Conservation (phyloP, 768 basidiomycete species). For the Leccinum incarnatum region DNA sequence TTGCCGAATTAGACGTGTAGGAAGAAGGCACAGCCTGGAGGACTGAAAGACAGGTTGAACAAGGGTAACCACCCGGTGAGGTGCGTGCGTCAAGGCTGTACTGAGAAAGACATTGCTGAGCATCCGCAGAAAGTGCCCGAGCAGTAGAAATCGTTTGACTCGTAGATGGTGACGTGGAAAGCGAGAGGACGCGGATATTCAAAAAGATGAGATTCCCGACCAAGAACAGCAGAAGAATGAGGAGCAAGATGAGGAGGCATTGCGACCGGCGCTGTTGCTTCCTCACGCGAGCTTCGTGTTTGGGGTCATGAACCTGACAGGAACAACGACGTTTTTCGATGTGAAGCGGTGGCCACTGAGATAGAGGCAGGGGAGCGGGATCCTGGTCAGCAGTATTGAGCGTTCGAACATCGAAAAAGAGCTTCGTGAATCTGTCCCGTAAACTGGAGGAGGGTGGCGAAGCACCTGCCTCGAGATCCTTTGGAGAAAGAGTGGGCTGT, state of each 20-base stretch:
- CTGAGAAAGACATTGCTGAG: conserved; percentile 45
- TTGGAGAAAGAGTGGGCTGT: not conserved
- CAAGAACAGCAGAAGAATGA: conserved; percentile 42
- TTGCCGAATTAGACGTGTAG: conserved; percentile 27
- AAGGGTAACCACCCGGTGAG: conserved; percentile 44
- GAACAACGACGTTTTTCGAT: conserved; percentile 34
- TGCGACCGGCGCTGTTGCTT: conserved; percentile 31
- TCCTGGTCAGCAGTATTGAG: conserved; percentile 25
- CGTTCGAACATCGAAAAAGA: conserved; percentile 37
- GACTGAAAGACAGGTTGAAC: conserved; percentile 42
- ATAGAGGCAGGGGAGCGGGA: conserved; percentile 19
- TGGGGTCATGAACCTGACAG: conserved; percentile 23
- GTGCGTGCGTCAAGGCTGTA: conserved; percentile 44
- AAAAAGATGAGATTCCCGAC: conserved; percentile 40
- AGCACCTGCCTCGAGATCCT: conserved; percentile 28
- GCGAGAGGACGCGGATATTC: conserved; percentile 34
- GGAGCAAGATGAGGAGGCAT: conserved; percentile 32
- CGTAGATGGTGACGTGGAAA: conserved; percentile 12
- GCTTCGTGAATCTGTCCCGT: conserved; percentile 35
- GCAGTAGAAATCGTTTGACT: conserved; percentile 26
- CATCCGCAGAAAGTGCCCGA: conserved; percentile 35
- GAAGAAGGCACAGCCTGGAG: conserved; percentile 38
- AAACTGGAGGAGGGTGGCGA: conserved; percentile 20
- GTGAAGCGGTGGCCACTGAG: conserved; percentile 40
- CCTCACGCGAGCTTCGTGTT: conserved; percentile 20